Percentiles rank a stretch among this genome's conserved stretches.
Evolutionary conservation across 257 asterid species (phyloP).

Genomic region (Solanum sejunctum): DNA sequence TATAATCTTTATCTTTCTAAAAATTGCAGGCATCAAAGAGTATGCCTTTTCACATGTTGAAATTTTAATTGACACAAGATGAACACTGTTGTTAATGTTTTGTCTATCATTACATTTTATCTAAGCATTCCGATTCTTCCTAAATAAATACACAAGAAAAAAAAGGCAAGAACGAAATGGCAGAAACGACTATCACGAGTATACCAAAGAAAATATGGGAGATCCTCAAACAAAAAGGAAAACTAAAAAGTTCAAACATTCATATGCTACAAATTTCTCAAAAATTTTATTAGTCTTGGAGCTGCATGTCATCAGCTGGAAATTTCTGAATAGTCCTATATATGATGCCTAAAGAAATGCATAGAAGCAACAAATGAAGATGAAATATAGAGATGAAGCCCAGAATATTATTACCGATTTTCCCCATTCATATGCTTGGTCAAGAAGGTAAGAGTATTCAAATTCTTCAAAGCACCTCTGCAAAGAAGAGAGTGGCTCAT

Average conservation of each 20-base stretch:
- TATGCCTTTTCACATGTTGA: not conserved
- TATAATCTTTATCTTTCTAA: not conserved
- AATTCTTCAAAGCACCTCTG: constrained; percentile 12
- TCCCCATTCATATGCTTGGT: constrained; percentile 15
- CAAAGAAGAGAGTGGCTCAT: constrained; percentile 15
- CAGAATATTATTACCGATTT: constrained; percentile 6
- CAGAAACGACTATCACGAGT: not conserved
- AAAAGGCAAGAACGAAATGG: not conserved
- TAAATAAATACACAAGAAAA: not conserved
- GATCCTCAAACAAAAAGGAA: not conserved
- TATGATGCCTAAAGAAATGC: not conserved
- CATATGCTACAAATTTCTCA: not conserved
- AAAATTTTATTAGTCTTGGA: not conserved
- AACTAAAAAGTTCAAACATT: not conserved
- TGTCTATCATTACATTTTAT: not conserved
- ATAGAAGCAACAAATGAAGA: not conserved
- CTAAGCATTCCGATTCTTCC: not conserved
- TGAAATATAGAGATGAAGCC: not conserved
- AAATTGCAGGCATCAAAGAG: not conserved
- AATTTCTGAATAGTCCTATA: not conserved
- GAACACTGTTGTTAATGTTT: not conserved
- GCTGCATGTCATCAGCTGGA: not conserved
- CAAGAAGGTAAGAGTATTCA: constrained; percentile 15
- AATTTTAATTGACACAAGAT: not conserved
- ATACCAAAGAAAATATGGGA: not conserved